Conservation (phyloP, 495 filamentous ascomycete genomes). For the Tricharina praecox region DNA sequence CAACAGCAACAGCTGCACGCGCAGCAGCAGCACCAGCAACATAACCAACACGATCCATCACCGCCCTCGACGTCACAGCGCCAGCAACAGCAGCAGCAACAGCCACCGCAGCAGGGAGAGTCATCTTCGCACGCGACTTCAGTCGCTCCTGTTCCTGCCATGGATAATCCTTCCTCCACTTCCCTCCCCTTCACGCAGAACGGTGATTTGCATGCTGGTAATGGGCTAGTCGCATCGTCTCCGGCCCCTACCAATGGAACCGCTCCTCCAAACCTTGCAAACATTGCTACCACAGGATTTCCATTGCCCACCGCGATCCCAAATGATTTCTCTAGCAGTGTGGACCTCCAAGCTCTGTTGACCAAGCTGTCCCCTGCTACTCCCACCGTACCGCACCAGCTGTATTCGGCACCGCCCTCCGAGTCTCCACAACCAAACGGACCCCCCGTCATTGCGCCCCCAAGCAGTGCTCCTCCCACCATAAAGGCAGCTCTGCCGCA, state of each 20-base stretch:
- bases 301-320: constrained; percentile 8
- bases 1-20: constrained; percentile 1
- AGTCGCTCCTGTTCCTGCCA: constrained; percentile 6
- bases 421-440: constrained; percentile 3
- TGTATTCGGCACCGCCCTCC: neutral
- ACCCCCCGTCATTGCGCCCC: constrained; percentile 11
- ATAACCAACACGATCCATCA: neutral
- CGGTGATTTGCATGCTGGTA: constrained; percentile 24
- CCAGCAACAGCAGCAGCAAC: neutral
- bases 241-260: constrained; percentile 11
- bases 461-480: constrained; percentile 10
- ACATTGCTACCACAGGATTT: constrained; percentile 9
- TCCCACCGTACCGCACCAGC: constrained; percentile 14
- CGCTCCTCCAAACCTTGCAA: constrained; percentile 16
- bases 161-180: constrained; percentile 18
- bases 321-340: constrained; percentile 24
- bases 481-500: constrained; percentile 1
- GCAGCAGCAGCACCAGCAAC: constrained; percentile 1
- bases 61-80: constrained; percentile 16
- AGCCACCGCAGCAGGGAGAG: neutral
- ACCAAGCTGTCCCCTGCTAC: constrained; percentile 26
- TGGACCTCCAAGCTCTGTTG: constrained; percentile 27
- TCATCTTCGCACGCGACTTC: neutral
- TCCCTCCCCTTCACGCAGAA: constrained; percentile 18
- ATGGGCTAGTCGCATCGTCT: constrained; percentile 9